These are phyloP conservation scores for Umbilicus rupestris DNA, from an alignment of 164 flowering plant species.

Conservation along the genomic window DNA sequence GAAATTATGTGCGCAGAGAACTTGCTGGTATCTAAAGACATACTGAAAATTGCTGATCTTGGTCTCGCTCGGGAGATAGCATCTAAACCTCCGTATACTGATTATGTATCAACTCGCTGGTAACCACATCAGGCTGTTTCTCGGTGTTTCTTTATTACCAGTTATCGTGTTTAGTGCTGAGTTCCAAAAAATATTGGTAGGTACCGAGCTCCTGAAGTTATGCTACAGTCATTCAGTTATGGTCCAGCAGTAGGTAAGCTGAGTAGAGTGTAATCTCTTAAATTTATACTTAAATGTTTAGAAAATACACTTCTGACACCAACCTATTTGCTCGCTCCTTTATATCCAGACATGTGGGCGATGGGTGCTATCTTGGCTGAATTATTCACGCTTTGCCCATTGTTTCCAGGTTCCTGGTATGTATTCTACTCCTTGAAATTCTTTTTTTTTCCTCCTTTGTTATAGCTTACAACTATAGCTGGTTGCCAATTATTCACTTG, in stretches of 20 bases:
- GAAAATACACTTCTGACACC: background rate
- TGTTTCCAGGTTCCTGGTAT: conserved; percentile 25
- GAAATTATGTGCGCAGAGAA: conserved; percentile 36
- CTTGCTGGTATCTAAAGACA: conserved; percentile 62
- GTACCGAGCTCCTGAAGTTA: conserved; percentile 98
- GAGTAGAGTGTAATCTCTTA: background rate
- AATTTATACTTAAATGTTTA: background rate
- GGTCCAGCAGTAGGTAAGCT: conserved; percentile 82
- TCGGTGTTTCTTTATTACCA: background rate
- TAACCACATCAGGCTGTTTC: conserved; percentile 16
- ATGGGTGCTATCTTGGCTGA: conserved; percentile 99
- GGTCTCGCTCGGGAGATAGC: conserved; percentile 84
- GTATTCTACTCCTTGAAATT: conserved; percentile 30
- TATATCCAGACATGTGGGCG: conserved; percentile 85
- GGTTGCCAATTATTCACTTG: too few relatives aligned
- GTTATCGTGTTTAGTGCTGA: background rate
- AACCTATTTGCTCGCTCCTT: background rate
- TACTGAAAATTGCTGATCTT: conserved; percentile 87
- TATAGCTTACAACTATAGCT: too few relatives aligned
- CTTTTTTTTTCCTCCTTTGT: background rate
- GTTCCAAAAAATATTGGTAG: conserved; percentile 24
- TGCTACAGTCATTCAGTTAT: conserved; percentile 72
- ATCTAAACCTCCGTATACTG: conserved; percentile 82
- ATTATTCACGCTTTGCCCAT: conserved; percentile 74
- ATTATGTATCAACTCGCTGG: conserved; percentile 93